These are phyloP conservation scores for Pyrus betulifolia DNA, from an alignment of 306 rosid species.

Conservation along the genomic window DNA sequence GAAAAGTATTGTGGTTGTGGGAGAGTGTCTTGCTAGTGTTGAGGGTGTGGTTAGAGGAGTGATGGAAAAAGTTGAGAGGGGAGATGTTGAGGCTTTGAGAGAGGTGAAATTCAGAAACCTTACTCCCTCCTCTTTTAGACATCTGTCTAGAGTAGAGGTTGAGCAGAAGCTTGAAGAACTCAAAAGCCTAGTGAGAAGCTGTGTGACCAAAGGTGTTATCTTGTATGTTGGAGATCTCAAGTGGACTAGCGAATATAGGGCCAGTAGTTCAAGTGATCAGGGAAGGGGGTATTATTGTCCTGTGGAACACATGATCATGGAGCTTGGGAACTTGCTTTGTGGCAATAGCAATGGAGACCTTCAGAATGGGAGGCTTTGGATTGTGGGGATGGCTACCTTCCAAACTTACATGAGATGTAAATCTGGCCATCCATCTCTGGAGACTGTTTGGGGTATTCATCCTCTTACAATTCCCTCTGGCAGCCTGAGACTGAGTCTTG, in stretches of 20 bases:
- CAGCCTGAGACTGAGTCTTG: conserved; percentile 72
- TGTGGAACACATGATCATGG: conserved; percentile 70
- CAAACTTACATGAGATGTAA: conserved; percentile 79
- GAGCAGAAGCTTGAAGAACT: conserved; percentile 68
- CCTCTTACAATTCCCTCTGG: conserved; percentile 73
- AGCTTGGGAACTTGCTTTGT: conserved; percentile 70
- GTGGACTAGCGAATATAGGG: conserved; percentile 52
- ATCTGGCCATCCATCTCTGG: conserved; percentile 64
- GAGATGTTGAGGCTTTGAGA: conserved; percentile 50
- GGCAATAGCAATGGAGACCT: conserved; percentile 20
- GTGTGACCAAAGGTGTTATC: conserved; percentile 49
- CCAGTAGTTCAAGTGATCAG: conserved; percentile 19
- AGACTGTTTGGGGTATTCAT: conserved; percentile 73
- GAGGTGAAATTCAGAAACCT: conserved; percentile 53
- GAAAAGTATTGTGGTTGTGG: conserved; percentile 70
- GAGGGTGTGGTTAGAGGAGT: conserved; percentile 62
- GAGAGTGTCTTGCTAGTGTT: conserved; percentile 54
- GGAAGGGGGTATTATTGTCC: conserved; percentile 55
- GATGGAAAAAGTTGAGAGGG: conserved; percentile 64
- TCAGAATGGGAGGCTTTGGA: conserved; percentile 48
- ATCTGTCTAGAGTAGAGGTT: conserved; percentile 53
- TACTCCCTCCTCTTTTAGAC: conserved; percentile 39
- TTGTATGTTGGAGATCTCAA: conserved; percentile 86
- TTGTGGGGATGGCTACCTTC: conserved; percentile 80
- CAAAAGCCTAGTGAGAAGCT: conserved; percentile 23